Conservation (phyloP, 257 asterid genomes). For the Gentiana straminea region DNA sequence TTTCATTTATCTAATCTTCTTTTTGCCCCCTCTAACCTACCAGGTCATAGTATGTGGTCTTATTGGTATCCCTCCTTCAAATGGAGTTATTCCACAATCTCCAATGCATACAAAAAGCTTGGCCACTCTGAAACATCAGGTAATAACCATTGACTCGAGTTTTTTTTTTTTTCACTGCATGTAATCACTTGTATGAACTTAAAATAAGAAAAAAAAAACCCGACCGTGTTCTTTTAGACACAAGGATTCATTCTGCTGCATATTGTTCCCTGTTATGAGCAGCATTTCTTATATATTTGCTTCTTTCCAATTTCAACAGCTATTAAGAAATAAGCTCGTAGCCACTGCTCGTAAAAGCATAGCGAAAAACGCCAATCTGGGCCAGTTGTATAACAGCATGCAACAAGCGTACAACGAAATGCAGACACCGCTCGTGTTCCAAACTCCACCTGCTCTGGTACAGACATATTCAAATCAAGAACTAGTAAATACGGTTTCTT, state of each 20-base stretch:
- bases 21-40: not conserved
- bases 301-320: constrained; percentile 35
- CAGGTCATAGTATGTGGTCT: constrained; percentile 94
- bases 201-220: no score
- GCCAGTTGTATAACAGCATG: constrained; percentile 75
- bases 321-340: constrained; percentile 78
- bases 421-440: constrained; percentile 91
- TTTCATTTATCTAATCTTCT: not conserved
- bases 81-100: constrained; percentile 98
- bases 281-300: not conserved
- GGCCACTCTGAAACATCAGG: constrained; percentile 98
- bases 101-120: constrained; percentile 98
- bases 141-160: constrained; percentile 1
- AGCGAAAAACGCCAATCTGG: constrained; percentile 49
- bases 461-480: not conserved
- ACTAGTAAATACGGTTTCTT: not conserved
- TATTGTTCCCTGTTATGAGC: not conserved
- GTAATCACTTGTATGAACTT: not conserved
- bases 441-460: constrained; percentile 71
- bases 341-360: constrained; percentile 70
- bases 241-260: no score
- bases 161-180: not conserved
- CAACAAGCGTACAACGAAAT: constrained; percentile 70
- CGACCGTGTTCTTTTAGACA: no score
- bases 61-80: constrained; percentile 93